Percentiles rank a stretch among this genome's conserved stretches.
These are phyloP conservation scores for Cladorrhinum samala DNA, from an alignment of 495 filamentous ascomycete genomes.

Conservation along the genomic window DNA sequence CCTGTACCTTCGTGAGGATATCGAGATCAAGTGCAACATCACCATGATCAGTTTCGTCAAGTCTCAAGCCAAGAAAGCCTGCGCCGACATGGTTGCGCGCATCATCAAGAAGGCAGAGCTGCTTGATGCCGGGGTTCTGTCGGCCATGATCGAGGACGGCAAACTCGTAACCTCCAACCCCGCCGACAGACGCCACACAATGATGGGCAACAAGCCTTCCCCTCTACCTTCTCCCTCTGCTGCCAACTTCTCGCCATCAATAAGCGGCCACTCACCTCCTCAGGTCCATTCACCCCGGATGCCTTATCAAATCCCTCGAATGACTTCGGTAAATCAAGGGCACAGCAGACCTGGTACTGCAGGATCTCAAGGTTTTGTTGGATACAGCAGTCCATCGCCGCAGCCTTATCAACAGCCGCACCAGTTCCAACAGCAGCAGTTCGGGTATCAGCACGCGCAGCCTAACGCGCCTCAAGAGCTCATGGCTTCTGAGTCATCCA, in stretches of 20 bases:
- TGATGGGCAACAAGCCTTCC: constrained; percentile 8
- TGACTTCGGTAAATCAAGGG: constrained; percentile 19
- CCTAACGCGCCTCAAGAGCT: constrained; percentile 20
- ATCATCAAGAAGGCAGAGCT: constrained; percentile 62
- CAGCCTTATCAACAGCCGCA: neutral
- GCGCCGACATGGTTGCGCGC: constrained; percentile 57
- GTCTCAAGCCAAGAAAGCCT: constrained; percentile 59
- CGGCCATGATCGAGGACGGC: constrained; percentile 45
- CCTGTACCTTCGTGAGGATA: constrained; percentile 68
- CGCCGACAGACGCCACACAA: constrained; percentile 29
- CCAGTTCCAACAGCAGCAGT: neutral
- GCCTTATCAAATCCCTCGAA: constrained; percentile 38
- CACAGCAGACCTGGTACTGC: constrained; percentile 20
- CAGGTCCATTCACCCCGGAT: constrained; percentile 30
- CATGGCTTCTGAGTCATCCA: constrained; percentile 7
- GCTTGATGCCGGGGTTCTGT: constrained; percentile 41
- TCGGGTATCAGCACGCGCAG: constrained; percentile 1
- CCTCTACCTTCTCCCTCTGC: constrained; percentile 29
- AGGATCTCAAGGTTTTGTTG: constrained; percentile 8
- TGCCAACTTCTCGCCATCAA: constrained; percentile 20
- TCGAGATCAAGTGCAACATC: constrained; percentile 67
- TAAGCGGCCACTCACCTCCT: constrained; percentile 20
- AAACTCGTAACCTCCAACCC: constrained; percentile 47
- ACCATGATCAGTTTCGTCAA: constrained; percentile 63
- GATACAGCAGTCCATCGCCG: neutral